Conservation (phyloP, 2,329 filamentous ascomycete species). For the Neopestalotiopsis sp. region DNA sequence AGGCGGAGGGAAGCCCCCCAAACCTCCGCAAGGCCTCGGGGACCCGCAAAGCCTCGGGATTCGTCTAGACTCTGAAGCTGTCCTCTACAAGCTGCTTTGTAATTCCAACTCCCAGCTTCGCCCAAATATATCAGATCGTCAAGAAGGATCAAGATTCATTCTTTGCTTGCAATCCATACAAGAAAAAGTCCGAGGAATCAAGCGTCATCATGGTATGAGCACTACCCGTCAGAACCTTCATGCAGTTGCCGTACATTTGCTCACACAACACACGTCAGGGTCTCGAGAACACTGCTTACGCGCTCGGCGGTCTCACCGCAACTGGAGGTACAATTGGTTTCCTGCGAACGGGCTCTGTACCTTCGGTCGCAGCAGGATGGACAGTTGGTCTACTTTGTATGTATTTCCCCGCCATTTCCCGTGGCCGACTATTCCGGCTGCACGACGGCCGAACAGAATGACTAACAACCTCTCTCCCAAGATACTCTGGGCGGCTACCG, state of each 20-base stretch:
- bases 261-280: constrained; percentile 31
- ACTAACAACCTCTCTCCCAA: constrained; percentile 29
- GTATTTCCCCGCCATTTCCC: constrained; percentile 28
- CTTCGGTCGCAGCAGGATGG: constrained; percentile 84
- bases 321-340: constrained; percentile 89
- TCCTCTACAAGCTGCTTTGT: constrained; percentile 11
- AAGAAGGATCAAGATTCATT: background rate
- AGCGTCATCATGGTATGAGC: background rate
- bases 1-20: background rate
- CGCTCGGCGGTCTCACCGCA: constrained; percentile 83
- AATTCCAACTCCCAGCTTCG: background rate
- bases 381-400: constrained; percentile 74
- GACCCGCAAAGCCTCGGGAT: constrained; percentile 15
- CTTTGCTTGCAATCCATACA: background rate
- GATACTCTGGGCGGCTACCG: constrained; percentile 83
- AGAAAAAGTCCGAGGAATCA: background rate
- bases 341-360: constrained; percentile 81
- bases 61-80: constrained; percentile 5
- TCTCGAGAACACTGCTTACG: constrained; percentile 70
- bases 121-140: background rate
- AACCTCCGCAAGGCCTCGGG: constrained; percentile 5
- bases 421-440: no score
- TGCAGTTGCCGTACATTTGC: constrained; percentile 13
- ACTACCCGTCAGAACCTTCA: background rate
- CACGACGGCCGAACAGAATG: no score